phyloP scores from a whole-genome alignment of 1,284 basidiomycete genomes.

The Singerocomus rubriflavus region DNA sequence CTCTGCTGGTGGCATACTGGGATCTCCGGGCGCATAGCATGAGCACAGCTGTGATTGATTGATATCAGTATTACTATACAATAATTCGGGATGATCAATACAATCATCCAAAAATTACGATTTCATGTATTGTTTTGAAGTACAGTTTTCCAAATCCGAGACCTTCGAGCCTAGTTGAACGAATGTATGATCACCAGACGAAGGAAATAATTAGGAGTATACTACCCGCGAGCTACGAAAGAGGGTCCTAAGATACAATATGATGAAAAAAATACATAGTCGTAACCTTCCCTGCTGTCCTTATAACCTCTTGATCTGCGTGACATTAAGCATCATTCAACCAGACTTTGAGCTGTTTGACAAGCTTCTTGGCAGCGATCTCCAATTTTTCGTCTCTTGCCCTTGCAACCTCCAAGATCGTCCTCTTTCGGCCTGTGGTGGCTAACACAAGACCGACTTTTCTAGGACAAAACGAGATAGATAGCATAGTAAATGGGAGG shows the following conservation, averaged over 20 bases:
- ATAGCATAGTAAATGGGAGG: slow-evolving; percentile 52
- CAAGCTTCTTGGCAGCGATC: slow-evolving; percentile 52
- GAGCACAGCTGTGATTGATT: slow-evolving; percentile 26
- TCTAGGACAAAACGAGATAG: slow-evolving; percentile 56
- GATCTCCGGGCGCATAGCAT: slow-evolving; percentile 20
- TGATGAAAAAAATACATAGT: neutral
- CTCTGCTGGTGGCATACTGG: slow-evolving; percentile 19
- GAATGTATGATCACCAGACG: too few species aligned
- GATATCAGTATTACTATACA: slow-evolving; percentile 9
- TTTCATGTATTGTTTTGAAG: too few species aligned
- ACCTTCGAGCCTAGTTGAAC: too few species aligned
- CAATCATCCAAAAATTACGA: too few species aligned
- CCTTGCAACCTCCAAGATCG: slow-evolving; percentile 55
- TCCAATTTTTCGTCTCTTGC: slow-evolving; percentile 59
- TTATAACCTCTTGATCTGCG: neutral
- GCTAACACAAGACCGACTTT: slow-evolving; percentile 53
- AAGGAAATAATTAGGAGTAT: too few species aligned
- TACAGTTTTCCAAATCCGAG: too few species aligned
- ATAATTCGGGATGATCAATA: too few species aligned
- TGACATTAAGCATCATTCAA: slow-evolving; percentile 16
- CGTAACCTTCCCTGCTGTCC: neutral
- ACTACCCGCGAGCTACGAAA: neutral
- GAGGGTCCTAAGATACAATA: neutral
- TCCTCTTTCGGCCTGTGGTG: slow-evolving; percentile 41
- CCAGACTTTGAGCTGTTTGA: slow-evolving; percentile 36